These are phyloP conservation scores for Fusarium duplospermum DNA, from an alignment of 2,329 filamentous ascomycete genomes.

Conservation along the genomic window DNA sequence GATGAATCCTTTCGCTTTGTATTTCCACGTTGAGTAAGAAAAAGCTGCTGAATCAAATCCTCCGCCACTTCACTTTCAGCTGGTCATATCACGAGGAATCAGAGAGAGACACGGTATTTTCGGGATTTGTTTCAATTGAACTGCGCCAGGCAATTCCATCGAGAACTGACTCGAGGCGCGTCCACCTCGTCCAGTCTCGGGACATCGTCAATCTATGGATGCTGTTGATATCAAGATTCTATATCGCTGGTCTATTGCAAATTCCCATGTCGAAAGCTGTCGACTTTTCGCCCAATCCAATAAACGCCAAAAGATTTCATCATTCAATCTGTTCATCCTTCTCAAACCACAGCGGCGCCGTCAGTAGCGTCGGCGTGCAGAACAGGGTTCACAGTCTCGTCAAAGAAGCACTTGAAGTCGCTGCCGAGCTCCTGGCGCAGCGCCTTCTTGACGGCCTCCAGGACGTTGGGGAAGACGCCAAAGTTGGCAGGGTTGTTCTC, in stretches of 20 bases:
- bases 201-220: constrained; percentile 32
- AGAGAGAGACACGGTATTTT: constrained; percentile 1
- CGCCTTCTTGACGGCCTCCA: constrained; percentile 73
- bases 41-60: background rate
- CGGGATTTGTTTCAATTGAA: constrained; percentile 38
- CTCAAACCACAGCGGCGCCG: constrained; percentile 37
- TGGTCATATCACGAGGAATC: background rate
- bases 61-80: background rate
- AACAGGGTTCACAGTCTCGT: constrained; percentile 77
- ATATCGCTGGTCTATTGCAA: constrained; percentile 38
- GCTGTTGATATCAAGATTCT: constrained; percentile 38
- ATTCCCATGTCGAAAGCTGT: constrained; percentile 32
- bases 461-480: constrained; percentile 79
- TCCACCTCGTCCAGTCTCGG: background rate
- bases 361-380: constrained; percentile 56
- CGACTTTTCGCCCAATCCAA: constrained; percentile 23
- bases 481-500: constrained; percentile 82
- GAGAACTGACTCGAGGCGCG: background rate
- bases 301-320: constrained; percentile 15
- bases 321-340: constrained; percentile 16
- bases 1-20: background rate
- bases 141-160: constrained; percentile 34
- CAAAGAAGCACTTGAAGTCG: constrained; percentile 80
- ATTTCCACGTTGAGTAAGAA: background rate
- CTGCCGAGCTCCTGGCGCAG: constrained; percentile 77